Conservation (phyloP, 805 yeast species). For the Zygoascus flipseniorum region DNA sequence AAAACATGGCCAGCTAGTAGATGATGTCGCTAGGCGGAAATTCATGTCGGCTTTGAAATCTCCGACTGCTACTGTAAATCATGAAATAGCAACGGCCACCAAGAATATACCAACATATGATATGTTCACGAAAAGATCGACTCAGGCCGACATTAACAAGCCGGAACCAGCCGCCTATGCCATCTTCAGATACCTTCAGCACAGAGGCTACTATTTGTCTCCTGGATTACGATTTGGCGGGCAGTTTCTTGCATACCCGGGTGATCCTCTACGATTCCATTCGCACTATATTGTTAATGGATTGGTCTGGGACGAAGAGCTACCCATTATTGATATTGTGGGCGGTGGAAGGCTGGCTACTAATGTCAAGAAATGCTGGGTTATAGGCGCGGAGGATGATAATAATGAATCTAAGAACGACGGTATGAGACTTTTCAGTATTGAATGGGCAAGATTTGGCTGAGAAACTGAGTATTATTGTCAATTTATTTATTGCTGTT, state of each 20-base stretch:
- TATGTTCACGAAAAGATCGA: background rate
- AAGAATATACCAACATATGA: conserved; percentile 10
- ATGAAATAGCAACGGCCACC: conserved; percentile 6
- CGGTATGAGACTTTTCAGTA: conserved; percentile 45
- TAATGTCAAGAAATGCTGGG: conserved; percentile 81
- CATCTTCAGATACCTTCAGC: conserved; percentile 36
- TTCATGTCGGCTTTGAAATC: conserved; percentile 4
- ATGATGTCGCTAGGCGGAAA: conserved; percentile 6
- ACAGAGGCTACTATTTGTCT: conserved; percentile 45
- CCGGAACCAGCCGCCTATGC: conserved; percentile 17
- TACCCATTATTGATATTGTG: conserved; percentile 51
- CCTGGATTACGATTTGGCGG: conserved; percentile 95
- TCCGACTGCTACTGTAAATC: background rate
- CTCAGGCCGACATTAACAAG: background rate
- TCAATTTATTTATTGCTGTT: no score
- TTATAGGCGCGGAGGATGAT: conserved; percentile 32
- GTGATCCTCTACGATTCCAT: conserved; percentile 86
- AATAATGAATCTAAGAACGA: conserved; percentile 17
- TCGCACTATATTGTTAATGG: conserved; percentile 71
- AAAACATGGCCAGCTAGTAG: conserved; percentile 8
- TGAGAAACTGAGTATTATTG: conserved; percentile 21
- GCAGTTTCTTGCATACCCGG: conserved; percentile 82
- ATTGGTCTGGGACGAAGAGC: conserved; percentile 39
- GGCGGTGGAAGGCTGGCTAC: conserved; percentile 91
- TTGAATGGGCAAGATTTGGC: conserved; percentile 98